Evolutionary conservation across 2,329 filamentous ascomycete species (phyloP).

Genomic region (Aureobasidium zeae): DNA sequence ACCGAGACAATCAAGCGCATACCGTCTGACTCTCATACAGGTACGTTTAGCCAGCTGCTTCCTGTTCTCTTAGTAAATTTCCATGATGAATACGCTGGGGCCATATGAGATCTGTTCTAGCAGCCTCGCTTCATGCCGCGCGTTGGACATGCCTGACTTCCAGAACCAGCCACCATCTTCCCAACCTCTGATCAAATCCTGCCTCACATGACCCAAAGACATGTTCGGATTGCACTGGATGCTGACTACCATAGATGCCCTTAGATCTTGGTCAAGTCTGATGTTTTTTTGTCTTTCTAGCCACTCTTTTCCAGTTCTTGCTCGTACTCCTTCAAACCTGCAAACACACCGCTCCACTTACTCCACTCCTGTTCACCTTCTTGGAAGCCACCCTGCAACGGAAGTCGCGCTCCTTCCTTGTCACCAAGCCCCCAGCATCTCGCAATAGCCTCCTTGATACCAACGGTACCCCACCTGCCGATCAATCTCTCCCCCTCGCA

Average conservation of each 20-base stretch:
- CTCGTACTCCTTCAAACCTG: conserved; percentile 39
- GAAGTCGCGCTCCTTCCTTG: conserved; percentile 50
- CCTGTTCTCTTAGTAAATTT: background rate
- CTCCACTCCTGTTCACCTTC: conserved; percentile 50
- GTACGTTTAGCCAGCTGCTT: background rate
- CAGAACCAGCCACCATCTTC: conserved; percentile 19
- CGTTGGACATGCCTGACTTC: conserved; percentile 17
- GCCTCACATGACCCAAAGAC: too few species aligned
- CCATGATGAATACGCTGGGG: conserved; percentile 19
- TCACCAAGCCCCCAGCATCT: conserved; percentile 52
- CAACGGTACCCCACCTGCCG: conserved; percentile 51
- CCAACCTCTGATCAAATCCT: conserved; percentile 14
- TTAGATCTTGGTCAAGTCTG: too few species aligned
- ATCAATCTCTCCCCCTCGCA: conserved; percentile 54
- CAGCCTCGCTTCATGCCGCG: conserved; percentile 10
- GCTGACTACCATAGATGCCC: too few species aligned
- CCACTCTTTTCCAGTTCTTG: conserved; percentile 19
- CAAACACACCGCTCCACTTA: conserved; percentile 41
- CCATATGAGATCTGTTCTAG: conserved; percentile 18
- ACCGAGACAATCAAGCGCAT: too few species aligned
- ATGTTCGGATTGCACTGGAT: too few species aligned
- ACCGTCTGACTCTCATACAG: background rate
- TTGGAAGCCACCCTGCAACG: conserved; percentile 49
- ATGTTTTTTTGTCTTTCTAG: too few species aligned
- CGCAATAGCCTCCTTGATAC: conserved; percentile 56